Evolutionary conservation across 345 rosid genomes (phyloP).

Genomic region (Pistacia integerrima): DNA sequence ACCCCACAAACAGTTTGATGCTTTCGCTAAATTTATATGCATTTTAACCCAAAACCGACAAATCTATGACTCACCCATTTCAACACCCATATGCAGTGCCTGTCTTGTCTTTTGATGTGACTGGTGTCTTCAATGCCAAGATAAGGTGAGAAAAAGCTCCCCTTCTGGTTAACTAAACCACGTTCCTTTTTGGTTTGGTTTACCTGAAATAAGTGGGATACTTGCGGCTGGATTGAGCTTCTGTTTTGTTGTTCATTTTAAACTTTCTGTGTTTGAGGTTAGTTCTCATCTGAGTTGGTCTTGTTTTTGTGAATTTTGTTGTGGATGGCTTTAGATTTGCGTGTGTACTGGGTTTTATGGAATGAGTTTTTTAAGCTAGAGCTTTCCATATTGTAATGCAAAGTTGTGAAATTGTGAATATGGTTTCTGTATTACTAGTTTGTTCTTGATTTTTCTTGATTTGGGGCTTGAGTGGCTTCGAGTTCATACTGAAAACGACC

Average conservation of each 20-base stretch:
- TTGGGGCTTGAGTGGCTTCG: not conserved
- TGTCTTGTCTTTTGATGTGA: constrained; percentile 10
- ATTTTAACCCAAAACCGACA: constrained; percentile 14
- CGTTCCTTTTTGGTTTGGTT: constrained; percentile 19
- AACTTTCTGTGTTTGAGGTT: constrained; percentile 21
- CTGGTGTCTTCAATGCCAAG: constrained; percentile 13
- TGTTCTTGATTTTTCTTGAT: constrained; percentile 6
- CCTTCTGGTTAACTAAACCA: not conserved
- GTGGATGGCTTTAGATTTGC: constrained; percentile 19
- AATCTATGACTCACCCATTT: constrained; percentile 16
- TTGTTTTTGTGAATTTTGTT: constrained; percentile 20
- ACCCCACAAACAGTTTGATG: not conserved
- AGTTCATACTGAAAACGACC: not conserved
- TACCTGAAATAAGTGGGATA: constrained; percentile 12
- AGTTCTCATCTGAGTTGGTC: constrained; percentile 31
- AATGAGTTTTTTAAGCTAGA: not conserved
- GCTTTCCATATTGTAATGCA: constrained; percentile 1
- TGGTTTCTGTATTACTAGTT: constrained; percentile 1
- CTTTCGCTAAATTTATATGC: not conserved
- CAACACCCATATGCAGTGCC: constrained; percentile 19
- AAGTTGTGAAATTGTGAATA: not conserved
- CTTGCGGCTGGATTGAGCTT: constrained; percentile 25
- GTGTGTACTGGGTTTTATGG: not conserved
- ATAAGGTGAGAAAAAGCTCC: not conserved
- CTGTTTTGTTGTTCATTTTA: constrained; percentile 11